phyloP scores from a whole-genome alignment of 208 protist species.

The Blastocrithidia nonstop region DNA sequence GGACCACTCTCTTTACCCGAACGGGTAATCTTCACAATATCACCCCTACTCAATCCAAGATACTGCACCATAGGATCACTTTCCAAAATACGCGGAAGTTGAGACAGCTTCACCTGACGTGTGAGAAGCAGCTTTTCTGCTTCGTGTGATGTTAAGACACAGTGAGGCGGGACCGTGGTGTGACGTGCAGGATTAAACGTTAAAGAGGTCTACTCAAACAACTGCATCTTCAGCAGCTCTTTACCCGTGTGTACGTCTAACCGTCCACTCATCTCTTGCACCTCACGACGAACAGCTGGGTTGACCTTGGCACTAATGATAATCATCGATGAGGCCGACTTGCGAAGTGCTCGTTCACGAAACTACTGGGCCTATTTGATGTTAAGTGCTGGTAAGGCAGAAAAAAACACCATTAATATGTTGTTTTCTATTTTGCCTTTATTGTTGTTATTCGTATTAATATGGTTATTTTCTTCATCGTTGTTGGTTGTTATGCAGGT shows the following conservation, averaged over 20 bases:
- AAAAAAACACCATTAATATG: conserved; percentile 17
- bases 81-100: conserved; percentile 92
- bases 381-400: conserved; percentile 23
- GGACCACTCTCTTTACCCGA: conserved; percentile 88
- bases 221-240: conserved; percentile 68
- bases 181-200: conserved; percentile 92
- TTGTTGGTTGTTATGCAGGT: conserved; percentile 12
- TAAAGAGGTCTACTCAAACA: conserved; percentile 89
- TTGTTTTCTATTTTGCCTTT: not conserved
- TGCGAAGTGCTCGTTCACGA: conserved; percentile 43
- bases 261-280: conserved; percentile 44
- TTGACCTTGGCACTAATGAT: conserved; percentile 36
- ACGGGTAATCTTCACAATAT: conserved; percentile 92
- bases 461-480: not conserved
- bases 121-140: conserved; percentile 67
- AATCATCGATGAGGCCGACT: conserved; percentile 36
- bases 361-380: conserved; percentile 34
- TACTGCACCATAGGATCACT: conserved; percentile 92
- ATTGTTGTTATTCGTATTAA: not conserved
- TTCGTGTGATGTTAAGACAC: conserved; percentile 35
- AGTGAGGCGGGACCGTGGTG: conserved; percentile 91
- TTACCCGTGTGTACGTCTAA: conserved; percentile 21
- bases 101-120: conserved; percentile 81
- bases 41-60: conserved; percentile 79
- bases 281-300: conserved; percentile 25